These are phyloP conservation scores for Dipteronia sinensis DNA, from an alignment of 345 rosid genomes.

Conservation along the genomic window DNA sequence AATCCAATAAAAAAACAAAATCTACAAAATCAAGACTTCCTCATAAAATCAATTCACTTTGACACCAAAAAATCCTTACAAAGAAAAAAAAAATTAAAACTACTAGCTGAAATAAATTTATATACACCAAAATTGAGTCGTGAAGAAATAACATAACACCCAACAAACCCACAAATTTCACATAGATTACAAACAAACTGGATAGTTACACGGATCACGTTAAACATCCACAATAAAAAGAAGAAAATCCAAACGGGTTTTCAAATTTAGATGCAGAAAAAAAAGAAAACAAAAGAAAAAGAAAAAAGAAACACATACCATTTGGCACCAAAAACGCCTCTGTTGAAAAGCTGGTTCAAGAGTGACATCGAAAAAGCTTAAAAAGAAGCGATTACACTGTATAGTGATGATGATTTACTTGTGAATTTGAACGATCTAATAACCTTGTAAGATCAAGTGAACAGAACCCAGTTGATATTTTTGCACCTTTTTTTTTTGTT, in stretches of 20 bases:
- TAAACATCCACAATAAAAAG: background rate
- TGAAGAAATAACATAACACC: background rate
- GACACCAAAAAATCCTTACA: background rate
- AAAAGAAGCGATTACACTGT: background rate
- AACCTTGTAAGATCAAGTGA: background rate
- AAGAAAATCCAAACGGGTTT: background rate
- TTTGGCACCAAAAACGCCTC: conserved; percentile 88
- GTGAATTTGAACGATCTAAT: conserved; percentile 2
- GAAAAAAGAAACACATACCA: conserved; percentile 54
- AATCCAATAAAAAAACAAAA: background rate
- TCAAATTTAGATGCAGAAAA: background rate
- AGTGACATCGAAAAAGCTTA: conserved; percentile 59
- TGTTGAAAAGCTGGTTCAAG: conserved; percentile 86
- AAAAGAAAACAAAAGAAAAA: conserved; percentile 12
- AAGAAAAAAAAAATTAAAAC: background rate
- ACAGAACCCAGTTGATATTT: background rate
- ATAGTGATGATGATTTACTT: too few species aligned
- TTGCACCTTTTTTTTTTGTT: background rate
- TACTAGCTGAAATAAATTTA: conserved; percentile 1
- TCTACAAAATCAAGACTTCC: background rate
- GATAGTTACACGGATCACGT: background rate
- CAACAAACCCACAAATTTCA: background rate
- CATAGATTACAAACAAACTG: background rate
- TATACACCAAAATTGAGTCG: conserved; percentile 9
- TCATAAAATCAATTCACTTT: background rate